Conservation (phyloP, 257 asterid species). For the Plantago ovata region DNA sequence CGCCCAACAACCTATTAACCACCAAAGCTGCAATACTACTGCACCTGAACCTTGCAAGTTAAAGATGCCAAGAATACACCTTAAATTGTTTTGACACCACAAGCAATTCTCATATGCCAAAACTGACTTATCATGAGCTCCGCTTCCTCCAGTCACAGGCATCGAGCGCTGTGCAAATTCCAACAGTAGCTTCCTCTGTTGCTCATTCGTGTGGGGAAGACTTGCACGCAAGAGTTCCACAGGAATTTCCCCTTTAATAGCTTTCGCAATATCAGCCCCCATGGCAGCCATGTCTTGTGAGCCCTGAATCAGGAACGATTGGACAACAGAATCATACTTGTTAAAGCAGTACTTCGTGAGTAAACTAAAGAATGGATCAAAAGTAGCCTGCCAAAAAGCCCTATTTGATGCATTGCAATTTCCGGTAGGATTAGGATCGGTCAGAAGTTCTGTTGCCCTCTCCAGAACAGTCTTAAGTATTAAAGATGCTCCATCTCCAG, state of each 20-base stretch:
- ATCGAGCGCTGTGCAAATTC: slow-evolving; percentile 65
- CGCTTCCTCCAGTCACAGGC: slow-evolving; percentile 39
- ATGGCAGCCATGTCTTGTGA: slow-evolving; percentile 30
- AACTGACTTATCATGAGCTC: slow-evolving; percentile 27
- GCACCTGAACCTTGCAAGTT: slow-evolving; percentile 6
- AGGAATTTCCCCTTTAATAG: slow-evolving; percentile 64
- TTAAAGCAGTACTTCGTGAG: slow-evolving; percentile 65
- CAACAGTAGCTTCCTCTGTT: slow-evolving; percentile 48
- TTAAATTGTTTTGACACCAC: slow-evolving; percentile 1
- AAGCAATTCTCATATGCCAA: slow-evolving; percentile 7
- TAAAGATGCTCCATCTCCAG: slow-evolving; percentile 74
- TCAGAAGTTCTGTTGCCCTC: slow-evolving; percentile 64
- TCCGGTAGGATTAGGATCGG: slow-evolving; percentile 47
- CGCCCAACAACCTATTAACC: slow-evolving; percentile 5
- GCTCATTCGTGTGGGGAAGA: slow-evolving; percentile 75
- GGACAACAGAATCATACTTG: slow-evolving; percentile 57
- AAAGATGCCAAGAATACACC: slow-evolving; percentile 15
- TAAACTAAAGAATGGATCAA: slow-evolving; percentile 62
- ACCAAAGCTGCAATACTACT: background rate
- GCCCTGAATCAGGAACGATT: slow-evolving; percentile 43
- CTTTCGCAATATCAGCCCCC: slow-evolving; percentile 51
- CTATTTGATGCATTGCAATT: slow-evolving; percentile 47
- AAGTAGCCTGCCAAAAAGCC: slow-evolving; percentile 79
- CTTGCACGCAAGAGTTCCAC: slow-evolving; percentile 71
- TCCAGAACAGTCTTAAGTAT: slow-evolving; percentile 65